Conservation (phyloP, 352 stramenopile species). For the Globisporangium irregulare region DNA sequence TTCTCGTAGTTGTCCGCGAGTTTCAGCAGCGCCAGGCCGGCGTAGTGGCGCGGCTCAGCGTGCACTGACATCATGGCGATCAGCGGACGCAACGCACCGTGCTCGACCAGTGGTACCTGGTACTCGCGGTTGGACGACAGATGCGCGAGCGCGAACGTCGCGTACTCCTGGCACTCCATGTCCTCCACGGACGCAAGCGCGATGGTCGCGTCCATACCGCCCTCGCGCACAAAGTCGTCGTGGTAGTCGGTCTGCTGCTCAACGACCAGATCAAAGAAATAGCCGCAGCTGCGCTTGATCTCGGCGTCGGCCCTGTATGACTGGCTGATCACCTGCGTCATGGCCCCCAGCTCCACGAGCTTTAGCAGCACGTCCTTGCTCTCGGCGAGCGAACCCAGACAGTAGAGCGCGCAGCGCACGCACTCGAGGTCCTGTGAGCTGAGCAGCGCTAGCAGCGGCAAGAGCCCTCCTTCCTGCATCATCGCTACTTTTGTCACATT, state of each 20-base stretch:
- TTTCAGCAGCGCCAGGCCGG: slow-evolving; percentile 95
- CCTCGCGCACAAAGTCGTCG: slow-evolving; percentile 84
- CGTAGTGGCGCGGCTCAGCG: slow-evolving; percentile 93
- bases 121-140: slow-evolving; percentile 93
- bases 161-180: slow-evolving; percentile 95
- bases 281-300: slow-evolving; percentile 90
- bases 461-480: slow-evolving; percentile 88
- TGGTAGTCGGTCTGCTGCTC: slow-evolving; percentile 93
- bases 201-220: slow-evolving; percentile 88
- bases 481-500: slow-evolving; percentile 86
- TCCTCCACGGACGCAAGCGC: slow-evolving; percentile 92
- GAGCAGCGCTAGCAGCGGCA: slow-evolving; percentile 88
- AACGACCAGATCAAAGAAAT: slow-evolving; percentile 89
- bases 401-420: slow-evolving; percentile 89
- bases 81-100: slow-evolving; percentile 90
- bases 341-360: slow-evolving; percentile 85
- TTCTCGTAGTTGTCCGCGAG: slow-evolving; percentile 98
- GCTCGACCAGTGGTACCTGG: slow-evolving; percentile 90
- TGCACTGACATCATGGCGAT: slow-evolving; percentile 96
- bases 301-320: slow-evolving; percentile 86
- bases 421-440: slow-evolving; percentile 87
- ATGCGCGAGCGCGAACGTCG: slow-evolving; percentile 94
- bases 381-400: slow-evolving; percentile 92
- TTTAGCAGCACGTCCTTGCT: slow-evolving; percentile 89
- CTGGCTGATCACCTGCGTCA: slow-evolving; percentile 85